Evolutionary conservation across 371 early-diverging fungal genomes (phyloP).

Genomic region (Nematocida ironsii): DNA sequence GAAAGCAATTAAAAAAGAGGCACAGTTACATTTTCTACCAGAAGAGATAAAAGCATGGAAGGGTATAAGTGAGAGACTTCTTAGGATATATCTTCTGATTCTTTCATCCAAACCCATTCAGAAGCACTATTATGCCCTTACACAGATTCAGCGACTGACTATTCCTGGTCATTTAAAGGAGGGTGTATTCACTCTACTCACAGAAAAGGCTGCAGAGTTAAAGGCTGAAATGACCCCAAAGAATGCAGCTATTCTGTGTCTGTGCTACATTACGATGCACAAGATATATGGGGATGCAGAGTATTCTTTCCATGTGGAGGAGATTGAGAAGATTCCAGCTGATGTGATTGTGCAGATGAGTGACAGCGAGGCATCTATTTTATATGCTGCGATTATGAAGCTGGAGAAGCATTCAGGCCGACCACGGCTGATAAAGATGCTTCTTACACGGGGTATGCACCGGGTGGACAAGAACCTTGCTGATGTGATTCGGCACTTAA

Average conservation of each 20-base stretch:
- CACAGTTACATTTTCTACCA: constrained; percentile 54
- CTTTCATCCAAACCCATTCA: constrained; percentile 22
- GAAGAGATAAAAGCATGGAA: constrained; percentile 52
- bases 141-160: constrained; percentile 27
- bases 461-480: constrained; percentile 23
- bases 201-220: constrained; percentile 15
- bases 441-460: constrained; percentile 50
- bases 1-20: constrained; percentile 57
- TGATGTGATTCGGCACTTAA: constrained; percentile 20
- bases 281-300: constrained; percentile 33
- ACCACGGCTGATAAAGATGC: constrained; percentile 31
- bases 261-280: constrained; percentile 38
- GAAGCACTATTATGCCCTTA: constrained; percentile 21
- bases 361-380: constrained; percentile 9
- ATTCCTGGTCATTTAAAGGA: constrained; percentile 52
- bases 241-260: constrained; percentile 16
- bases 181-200: constrained; percentile 33
- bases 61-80: constrained; percentile 54
- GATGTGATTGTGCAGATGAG: constrained; percentile 20
- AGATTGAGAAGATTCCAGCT: constrained; percentile 33
- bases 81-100: constrained; percentile 46
- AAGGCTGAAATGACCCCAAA: constrained; percentile 26
- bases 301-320: constrained; percentile 50
- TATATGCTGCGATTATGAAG: constrained; percentile 10
- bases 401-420: constrained; percentile 31